Base-by-base conservation (phyloP, 495 filamentous ascomycete genomes). In the Parmelia sp. region DNA sequence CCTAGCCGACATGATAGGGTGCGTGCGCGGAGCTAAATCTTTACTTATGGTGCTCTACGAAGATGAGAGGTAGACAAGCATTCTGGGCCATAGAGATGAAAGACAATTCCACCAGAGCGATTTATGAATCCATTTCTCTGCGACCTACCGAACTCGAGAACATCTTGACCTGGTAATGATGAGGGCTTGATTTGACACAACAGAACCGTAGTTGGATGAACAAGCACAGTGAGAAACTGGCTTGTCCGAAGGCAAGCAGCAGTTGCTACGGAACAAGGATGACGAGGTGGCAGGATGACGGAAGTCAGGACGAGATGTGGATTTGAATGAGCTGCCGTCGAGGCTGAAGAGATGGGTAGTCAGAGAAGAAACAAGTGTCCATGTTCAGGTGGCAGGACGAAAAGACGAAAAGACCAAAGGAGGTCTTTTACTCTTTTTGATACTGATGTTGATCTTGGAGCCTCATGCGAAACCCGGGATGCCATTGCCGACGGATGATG, bases 61-160 rank as follows among this genome's bases (percentile, higher is more conserved):
- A 35, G 56, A 37, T 1, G 4, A 19, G 14, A 39, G 33, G 23
- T 12, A 19, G 17, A 35, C 17, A 37, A 15, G 21, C 6, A 1
- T 2, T 21, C 25, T 21, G 31, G 31, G 55, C 35, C 35, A n/a
- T 7, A 45, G 5, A 42, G 31, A 29, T 27, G 35, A 4, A 15
- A 27, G 42, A 2, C 33, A 7, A 29, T 14, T 53, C 37, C 29
- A 17, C 7, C 27, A 31, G n/a, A n/a, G n/a, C n/a, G n/a, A n/a
- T n/a, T n/a, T n/a, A n/a, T n/a, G n/a, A n/a, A n/a, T n/a, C n/a
- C n/a, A n/a, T n/a, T n/a, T n/a, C n/a, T 49, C 35, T 5, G 14
- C 25, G 1, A 66, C 65, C 71, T 61, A 67, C 72, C 61, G 70
- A 64, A 27, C 40, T 58, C 60, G 69, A 71, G 45, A 71, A 71